Percentiles rank a stretch among this genome's conserved stretches.
These are phyloP conservation scores for Paraconiothyrium sp. DNA, from an alignment of 2,329 filamentous ascomycete genomes.

Conservation along the genomic window DNA sequence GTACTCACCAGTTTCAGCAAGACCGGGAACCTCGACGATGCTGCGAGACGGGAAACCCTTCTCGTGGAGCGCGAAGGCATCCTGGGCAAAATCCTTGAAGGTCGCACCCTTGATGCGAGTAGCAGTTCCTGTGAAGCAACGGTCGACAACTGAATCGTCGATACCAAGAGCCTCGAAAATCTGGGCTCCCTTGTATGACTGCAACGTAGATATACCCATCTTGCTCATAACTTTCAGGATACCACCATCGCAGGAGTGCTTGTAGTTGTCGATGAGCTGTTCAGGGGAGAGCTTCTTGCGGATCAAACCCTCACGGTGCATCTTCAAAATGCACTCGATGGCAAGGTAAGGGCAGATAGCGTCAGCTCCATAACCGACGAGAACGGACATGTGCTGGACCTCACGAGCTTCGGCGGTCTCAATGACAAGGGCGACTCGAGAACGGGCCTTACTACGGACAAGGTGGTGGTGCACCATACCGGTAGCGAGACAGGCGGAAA, in stretches of 20 bases:
- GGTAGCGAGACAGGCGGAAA: conserved; percentile 87
- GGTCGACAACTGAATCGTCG: conserved; percentile 89
- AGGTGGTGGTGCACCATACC: conserved; percentile 96
- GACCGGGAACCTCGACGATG: conserved; percentile 78
- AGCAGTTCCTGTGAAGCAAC: conserved; percentile 93
- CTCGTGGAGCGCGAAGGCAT: conserved; percentile 94
- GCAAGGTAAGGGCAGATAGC: conserved; percentile 94
- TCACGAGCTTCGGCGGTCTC: conserved; percentile 96
- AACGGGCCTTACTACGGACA: conserved; percentile 94
- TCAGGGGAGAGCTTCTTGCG: conserved; percentile 87
- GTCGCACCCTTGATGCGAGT: conserved; percentile 94
- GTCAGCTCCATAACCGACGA: conserved; percentile 93
- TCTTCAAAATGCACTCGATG: conserved; percentile 96
- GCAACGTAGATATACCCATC: conserved; percentile 97
- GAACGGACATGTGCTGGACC: conserved; percentile 98
- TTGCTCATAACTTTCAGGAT: conserved; percentile 99
- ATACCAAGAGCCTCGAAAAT: conserved; percentile 97
- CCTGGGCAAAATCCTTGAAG: conserved; percentile 91
- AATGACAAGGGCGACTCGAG: conserved; percentile 83
- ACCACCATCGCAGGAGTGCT: conserved; percentile 93
- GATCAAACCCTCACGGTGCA: conserved; percentile 91
- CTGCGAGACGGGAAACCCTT: conserved; percentile 85
- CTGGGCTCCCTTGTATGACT: conserved; percentile 97
- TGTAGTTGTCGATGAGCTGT: conserved; percentile 91
- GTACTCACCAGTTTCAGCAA: conserved; percentile 94